Base-by-base conservation (phyloP, 768 basidiomycete genomes). In the Suillus subalutaceus region DNA sequence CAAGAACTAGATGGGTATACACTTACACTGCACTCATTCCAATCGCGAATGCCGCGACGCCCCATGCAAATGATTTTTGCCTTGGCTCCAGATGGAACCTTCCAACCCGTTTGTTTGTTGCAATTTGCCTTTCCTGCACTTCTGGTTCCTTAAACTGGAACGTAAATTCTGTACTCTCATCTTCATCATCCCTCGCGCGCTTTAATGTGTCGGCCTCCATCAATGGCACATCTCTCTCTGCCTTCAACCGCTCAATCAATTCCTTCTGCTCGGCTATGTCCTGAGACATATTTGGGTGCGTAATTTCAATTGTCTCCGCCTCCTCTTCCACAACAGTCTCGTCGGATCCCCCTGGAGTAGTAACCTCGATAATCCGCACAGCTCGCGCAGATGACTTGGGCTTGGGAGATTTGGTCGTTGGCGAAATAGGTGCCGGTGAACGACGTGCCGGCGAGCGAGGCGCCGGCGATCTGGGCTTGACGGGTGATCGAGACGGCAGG, bases 1-100 rank as follows among this genome's bases (percentile, higher is more conserved):
- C 58, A 41, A 44, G 62, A 50, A 40, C 52, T 18, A 62, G 62
- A 62, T 70, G 37, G 18, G 66, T 56, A n/a, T 65, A 40, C 4
- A 88, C 90, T 79, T 72, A 94, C 92, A 91, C 85, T 67, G 92
- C 93, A 60, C 91, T 86, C 75, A 92, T 80, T 37, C 93, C 93
- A 60, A 94, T 81, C 44, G 91, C 92, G 77, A 97, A 96, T 23
- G 91, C 90, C 44, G 91, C 83, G 23, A 91, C 81, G 44, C 94
- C 94, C 93, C 93, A 96, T 3, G 90, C 92, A 63, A 90, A 82
- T 43, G 89, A 88, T 78, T 90, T 92, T 70, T 86, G 85, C 72
- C 87, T 85, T 13, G 93, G 88, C 69, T 89, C 84, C 68, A 89
- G 73, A 57, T 81, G 73, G 75, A 85, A 85, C 66, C 86, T 75